Evolutionary conservation across 1,284 basidiomycete species (phyloP), one percentile per base, ranked within the genome.

Genomic region (Pholiota adiposa): DNA sequence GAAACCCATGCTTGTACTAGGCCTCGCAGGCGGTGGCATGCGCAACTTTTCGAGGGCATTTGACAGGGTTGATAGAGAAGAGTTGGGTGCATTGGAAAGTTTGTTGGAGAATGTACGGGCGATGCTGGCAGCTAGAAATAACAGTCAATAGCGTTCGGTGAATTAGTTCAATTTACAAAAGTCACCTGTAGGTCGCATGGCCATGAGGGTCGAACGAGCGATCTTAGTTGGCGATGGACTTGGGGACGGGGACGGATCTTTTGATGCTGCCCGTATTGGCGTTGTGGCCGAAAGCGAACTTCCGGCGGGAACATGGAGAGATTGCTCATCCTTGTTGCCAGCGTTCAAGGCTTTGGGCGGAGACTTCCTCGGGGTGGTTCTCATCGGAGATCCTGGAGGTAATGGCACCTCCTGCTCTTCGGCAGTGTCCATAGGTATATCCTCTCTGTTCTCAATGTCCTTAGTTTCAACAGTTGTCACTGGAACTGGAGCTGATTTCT

Each of bases 1-100:
- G 67, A 89, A 88, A 27, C 86, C 88, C 74, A 89, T 74, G 60
- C 84, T 87, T 1, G 87, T 88, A 58, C 79, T 88, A 1, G 88
- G 86, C 43, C 88, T 72, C 21, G 76, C 75, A 3, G 87, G 88
- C 1, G 84, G 77, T 0, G 85, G 85, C 68, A 81, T 81, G 36
- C 79, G 79, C n/a, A 90, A 75, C 65, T 84, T 86, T 66, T 88
- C 83, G 19, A 90, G 74, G 1, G 87, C 87, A 63, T 78, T 78
- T 11, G 84, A 83, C 11, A 90, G 75, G 2, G 76, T 87, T 3
- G 82, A 77, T 25, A 81, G 60, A 0, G 80, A 79, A n/a, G 79
- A 79, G 25, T 70, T 70, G 11, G 70, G 31, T 40, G 66, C 66
- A 18, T 67, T 56, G 48, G 68, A 63, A 33, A 70, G 34, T 58